Evolutionary conservation across 805 yeast species (phyloP).

Genomic region (Yarrowia sp.): DNA sequence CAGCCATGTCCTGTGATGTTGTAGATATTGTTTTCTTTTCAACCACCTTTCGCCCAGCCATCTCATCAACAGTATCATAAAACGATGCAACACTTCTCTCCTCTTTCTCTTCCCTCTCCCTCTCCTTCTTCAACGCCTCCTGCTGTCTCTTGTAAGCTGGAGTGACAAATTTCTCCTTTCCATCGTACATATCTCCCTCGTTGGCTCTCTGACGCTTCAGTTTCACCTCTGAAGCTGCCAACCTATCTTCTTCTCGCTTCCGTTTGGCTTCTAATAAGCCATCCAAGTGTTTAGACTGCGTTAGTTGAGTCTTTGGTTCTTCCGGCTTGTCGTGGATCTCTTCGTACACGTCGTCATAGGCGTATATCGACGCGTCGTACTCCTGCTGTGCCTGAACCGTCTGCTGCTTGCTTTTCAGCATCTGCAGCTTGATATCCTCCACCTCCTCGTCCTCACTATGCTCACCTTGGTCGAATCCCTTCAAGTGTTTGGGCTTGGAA

Average conservation of each 20-base stretch:
- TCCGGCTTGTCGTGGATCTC: constrained; percentile 50
- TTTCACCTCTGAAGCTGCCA: constrained; percentile 52
- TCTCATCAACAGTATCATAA: constrained; percentile 17
- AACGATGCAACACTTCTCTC: constrained; percentile 1
- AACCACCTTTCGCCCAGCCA: not conserved
- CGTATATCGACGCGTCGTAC: constrained; percentile 46
- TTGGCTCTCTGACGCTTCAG: constrained; percentile 50
- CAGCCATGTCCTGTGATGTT: no score
- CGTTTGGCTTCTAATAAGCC: constrained; percentile 56
- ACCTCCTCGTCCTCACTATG: constrained; percentile 19
- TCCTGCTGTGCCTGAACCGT: constrained; percentile 4
- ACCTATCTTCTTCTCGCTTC: constrained; percentile 56
- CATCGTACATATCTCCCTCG: constrained; percentile 53
- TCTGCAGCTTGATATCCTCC: constrained; percentile 2
- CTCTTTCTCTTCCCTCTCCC: constrained; percentile 43
- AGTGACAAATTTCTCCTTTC: constrained; percentile 58
- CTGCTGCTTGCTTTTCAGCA: constrained; percentile 8
- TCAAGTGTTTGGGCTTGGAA: constrained; percentile 42
- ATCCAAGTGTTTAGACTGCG: constrained; percentile 50
- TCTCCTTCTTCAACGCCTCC: constrained; percentile 46
- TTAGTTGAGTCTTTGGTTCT: constrained; percentile 23
- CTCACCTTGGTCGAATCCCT: constrained; percentile 36
- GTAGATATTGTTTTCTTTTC: not conserved
- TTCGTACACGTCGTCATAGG: constrained; percentile 59
- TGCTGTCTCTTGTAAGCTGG: constrained; percentile 55